Percentiles rank a stretch among this genome's conserved stretches.
Evolutionary conservation across 176 grass and related monocot species (phyloP).

Genomic region (Cenchrus purpureus): DNA sequence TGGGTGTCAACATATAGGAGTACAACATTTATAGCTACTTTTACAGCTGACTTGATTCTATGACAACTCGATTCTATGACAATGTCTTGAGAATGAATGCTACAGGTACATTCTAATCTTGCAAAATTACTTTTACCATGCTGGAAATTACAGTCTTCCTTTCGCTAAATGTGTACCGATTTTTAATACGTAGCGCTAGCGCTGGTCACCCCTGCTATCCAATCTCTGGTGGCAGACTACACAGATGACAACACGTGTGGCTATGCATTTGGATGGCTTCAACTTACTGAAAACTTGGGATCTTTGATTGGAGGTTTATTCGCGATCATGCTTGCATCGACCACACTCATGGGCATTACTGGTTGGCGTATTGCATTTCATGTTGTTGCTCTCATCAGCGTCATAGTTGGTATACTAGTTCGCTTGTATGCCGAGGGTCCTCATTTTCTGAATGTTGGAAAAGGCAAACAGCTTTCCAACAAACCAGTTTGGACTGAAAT

Average conservation of each 20-base stretch:
- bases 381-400: constrained; percentile 60
- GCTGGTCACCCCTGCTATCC: constrained; percentile 71
- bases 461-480: background rate
- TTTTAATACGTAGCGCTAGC: constrained; percentile 37
- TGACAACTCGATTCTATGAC: no score
- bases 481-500: constrained; percentile 54
- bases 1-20: background rate
- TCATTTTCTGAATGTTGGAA: constrained; percentile 26
- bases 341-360: constrained; percentile 58
- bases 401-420: constrained; percentile 53
- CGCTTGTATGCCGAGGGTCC: constrained; percentile 65
- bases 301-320: constrained; percentile 72
- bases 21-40: background rate
- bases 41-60: no score
- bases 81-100: background rate
- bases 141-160: background rate
- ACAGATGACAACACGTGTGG: constrained; percentile 64
- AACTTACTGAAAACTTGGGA: constrained; percentile 70
- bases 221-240: constrained; percentile 74
- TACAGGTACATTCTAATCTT: background rate
- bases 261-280: constrained; percentile 74
- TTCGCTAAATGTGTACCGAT: background rate
- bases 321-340: constrained; percentile 56
- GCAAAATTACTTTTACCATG: background rate
- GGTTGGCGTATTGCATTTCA: constrained; percentile 81